A percentile compares a stretch with the other conserved stretches of the same genome.
phyloP scores from a whole-genome alignment of 1,139 yeast genomes.

The Citeromyces siamensis region DNA sequence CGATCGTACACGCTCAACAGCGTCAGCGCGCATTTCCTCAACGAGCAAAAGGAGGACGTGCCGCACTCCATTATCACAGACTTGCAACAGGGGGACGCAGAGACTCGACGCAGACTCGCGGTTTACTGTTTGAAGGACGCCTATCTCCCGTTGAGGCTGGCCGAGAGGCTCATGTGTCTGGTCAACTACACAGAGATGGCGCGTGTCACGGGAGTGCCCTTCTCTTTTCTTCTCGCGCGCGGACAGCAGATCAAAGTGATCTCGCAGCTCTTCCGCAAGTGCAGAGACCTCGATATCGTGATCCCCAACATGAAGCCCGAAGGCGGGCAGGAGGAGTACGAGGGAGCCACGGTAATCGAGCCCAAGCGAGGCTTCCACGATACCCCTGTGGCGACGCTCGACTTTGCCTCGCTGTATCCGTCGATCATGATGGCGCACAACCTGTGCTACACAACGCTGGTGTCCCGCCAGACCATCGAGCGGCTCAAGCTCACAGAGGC shows the following conservation, averaged over 20 bases:
- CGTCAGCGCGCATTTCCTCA: conserved; percentile 87
- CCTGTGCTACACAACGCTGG: conserved; percentile 83
- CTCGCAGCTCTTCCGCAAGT: conserved; percentile 88
- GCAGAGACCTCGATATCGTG: conserved; percentile 72
- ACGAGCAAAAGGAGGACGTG: conserved; percentile 96
- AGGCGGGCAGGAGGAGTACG: conserved; percentile 83
- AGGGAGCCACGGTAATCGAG: conserved; percentile 98
- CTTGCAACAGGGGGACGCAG: conserved; percentile 83
- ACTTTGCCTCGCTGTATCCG: conserved; percentile 95
- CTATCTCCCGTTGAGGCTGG: conserved; percentile 71
- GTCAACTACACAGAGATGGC: conserved; percentile 99
- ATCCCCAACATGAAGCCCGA: conserved; percentile 85
- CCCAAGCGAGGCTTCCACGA: conserved; percentile 93
- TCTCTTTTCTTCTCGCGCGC: conserved; percentile 74
- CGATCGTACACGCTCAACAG: conserved; percentile 93
- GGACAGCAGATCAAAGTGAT: conserved; percentile 98
- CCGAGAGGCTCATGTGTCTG: conserved; percentile 91
- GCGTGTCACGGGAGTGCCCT: conserved; percentile 97
- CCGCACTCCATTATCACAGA: conserved; percentile 95
- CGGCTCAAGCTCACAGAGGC: conserved; percentile 49
- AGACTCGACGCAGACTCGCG: conserved; percentile 88
- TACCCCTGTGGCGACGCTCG: conserved; percentile 94
- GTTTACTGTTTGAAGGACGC: conserved; percentile 98
- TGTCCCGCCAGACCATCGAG: conserved; percentile 58
- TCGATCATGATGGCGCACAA: conserved; percentile 99